Evolutionary conservation across 2,329 filamentous ascomycete genomes (phyloP).

Genomic region (Mycosphaerelloides madeirae): DNA sequence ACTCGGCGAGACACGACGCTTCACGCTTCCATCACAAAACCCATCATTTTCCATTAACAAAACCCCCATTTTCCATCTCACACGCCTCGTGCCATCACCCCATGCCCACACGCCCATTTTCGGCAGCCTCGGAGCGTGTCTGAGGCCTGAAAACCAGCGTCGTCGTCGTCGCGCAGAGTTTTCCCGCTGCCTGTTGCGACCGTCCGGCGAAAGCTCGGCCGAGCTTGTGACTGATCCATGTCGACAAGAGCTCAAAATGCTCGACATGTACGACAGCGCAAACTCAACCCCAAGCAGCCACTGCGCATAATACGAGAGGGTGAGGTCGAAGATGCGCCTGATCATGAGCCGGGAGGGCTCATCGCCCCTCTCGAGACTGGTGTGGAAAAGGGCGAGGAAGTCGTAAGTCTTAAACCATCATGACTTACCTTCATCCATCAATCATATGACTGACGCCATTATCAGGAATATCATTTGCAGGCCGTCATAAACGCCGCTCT

Average conservation of each 20-base stretch:
- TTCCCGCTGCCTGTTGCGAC: constrained; percentile 2
- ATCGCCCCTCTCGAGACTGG: constrained; percentile 86
- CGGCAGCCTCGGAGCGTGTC: neutral
- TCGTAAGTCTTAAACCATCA: constrained; percentile 60
- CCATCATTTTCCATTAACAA: neutral
- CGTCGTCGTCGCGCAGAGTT: neutral
- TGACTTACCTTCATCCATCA: constrained; percentile 10
- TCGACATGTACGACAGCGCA: constrained; percentile 65
- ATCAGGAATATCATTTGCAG: constrained; percentile 91
- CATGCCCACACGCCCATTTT: neutral
- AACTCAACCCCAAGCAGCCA: constrained; percentile 85
- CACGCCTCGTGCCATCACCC: neutral
- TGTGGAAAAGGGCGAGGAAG: constrained; percentile 95
- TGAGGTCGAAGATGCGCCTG: constrained; percentile 77
- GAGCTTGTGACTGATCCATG: constrained; percentile 6
- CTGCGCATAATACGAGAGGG: constrained; percentile 83
- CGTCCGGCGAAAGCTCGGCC: constrained; percentile 2
- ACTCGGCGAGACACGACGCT: neutral
- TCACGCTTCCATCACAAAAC: neutral
- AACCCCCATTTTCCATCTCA: neutral
- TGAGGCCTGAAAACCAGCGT: constrained; percentile 2
- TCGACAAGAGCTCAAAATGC: constrained; percentile 34
- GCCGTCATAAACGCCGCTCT: constrained; percentile 66
- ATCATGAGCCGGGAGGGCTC: constrained; percentile 77
- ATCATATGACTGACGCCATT: constrained; percentile 20